Evolutionary conservation across 371 early-diverging fungal genomes (phyloP), one percentile per base, ranked within the genome.

Genomic region (Rhizoclosmatium hyalinum): DNA sequence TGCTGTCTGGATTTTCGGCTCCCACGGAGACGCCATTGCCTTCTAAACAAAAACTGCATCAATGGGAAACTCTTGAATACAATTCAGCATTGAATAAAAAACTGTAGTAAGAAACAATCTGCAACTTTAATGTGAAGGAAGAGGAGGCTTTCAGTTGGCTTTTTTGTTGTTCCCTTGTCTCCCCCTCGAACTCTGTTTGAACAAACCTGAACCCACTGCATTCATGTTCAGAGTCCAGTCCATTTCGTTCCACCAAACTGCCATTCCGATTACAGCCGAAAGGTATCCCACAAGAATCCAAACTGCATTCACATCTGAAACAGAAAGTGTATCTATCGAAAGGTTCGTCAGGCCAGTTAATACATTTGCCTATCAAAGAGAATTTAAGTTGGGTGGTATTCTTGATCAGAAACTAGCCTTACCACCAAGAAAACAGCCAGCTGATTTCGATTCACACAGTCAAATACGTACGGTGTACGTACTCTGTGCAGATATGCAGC

Each of bases 261-360:
- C 80, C 3, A 73, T 64, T 4, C 65, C 64, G 21, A 73, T 41
- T 3, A 91, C 88, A 32, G 87, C 77, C 12, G 83, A 44, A 61
- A 89, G 81, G 69, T 95, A 94, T 0, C 68, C 76, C 0, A 76
- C 72, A 67, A 93, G 77, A 3, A 94, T 84, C 0, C 72, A 64
- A 24, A 85, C 71, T 0, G 94, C 85, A 21, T 78, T 65, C 4
- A 72, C n/a, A 21, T 82, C 76, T 0, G 77, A 17, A 3, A 70
- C 75, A 3, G 39, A 21, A 10, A 96, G 83, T 1, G 96, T 95
- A 73, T 91, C 80, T 8, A 92, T 79, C 3, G 87, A 79, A 72
- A 96, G 67, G 77, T 96, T 96, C 32, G 94, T 84, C 0, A 89
- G 63, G 1, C 97, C 97, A 6, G 96, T 96, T 58, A 93, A 75